Base-by-base conservation (phyloP, 345 rosid genomes). In the Brassica napus region DNA sequence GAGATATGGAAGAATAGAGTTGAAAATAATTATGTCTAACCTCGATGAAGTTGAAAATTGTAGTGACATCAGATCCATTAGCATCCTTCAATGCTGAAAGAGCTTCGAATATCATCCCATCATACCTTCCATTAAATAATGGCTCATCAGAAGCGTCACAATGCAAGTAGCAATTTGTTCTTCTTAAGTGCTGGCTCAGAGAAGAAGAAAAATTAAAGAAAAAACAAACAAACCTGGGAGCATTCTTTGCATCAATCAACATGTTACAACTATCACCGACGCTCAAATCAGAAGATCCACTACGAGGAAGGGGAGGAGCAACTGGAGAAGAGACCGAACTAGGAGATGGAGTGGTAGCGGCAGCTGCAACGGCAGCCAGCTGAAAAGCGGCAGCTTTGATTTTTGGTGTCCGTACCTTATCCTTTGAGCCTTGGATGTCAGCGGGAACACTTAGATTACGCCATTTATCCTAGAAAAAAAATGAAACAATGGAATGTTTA, bases 61-160 rank as follows among this genome's bases (percentile, higher is more conserved):
- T 80, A 79, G 81, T 68, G 68, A 89, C 81, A 68, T 87, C 89
- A 37, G 86, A 83, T 79, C 94, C 94, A 67, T 85, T 85, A 64
- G 79, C 39, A 67, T 88, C 90, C 52, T 78, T 74, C 63, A 85
- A 68, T 68, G 86, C 39, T 63, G 97, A 86, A 84, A 93, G 86
- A 59, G 95, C 95, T 87, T 90, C 94, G 84, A 88, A 87, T 74
- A 93, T 87, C 89, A 90, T 81, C 54, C 82, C 82, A 71, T 88
- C 83, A 71, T 87, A 86, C 88, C 97, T 89, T 65, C 12, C 14
- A 75, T 31, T 59, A 58, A 44, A 42, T 1, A 70, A 71, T 7
- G 10, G 47, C 34, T 76, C 68, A 71, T 71, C 58, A n/a, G n/a
- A n/a, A n/a, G n/a, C n/a, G n/a, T n/a, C n/a, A n/a, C n/a, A n/a